Conservation (phyloP, 768 basidiomycete species). For the Rhodotorula sphaerocarpa region DNA sequence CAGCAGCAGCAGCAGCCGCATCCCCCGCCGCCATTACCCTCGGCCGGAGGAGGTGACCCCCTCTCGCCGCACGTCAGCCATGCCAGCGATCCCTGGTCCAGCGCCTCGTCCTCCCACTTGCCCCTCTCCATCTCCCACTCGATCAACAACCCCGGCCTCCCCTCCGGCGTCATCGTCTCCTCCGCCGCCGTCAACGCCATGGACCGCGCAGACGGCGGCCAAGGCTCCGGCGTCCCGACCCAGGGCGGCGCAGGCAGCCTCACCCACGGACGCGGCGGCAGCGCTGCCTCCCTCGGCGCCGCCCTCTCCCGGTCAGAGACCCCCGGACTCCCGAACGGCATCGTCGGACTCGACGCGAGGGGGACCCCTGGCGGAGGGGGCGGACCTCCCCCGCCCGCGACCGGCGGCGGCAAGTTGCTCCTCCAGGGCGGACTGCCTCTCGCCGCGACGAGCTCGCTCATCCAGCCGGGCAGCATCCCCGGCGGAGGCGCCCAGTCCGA, state of each 20-base stretch:
- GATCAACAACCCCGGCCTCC: slow-evolving; percentile 43
- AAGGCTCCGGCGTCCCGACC: not conserved
- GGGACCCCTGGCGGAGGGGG: slow-evolving; percentile 5
- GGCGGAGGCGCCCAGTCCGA: slow-evolving; percentile 44
- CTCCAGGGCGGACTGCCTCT: slow-evolving; percentile 14
- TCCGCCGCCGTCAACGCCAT: slow-evolving; percentile 33
- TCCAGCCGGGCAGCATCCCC: slow-evolving; percentile 34
- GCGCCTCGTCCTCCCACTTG: slow-evolving; percentile 22
- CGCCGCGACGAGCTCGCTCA: slow-evolving; percentile 26
- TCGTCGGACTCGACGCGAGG: too few relatives aligned
- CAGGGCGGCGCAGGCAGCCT: too few relatives aligned
- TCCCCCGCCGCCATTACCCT: not conserved
- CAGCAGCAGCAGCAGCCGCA: not conserved
- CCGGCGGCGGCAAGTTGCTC: slow-evolving; percentile 27
- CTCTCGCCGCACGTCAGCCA: slow-evolving; percentile 38
- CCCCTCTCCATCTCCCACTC: slow-evolving; percentile 28
- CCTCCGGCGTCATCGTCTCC: slow-evolving; percentile 34
- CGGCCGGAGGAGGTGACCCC: slow-evolving; percentile 12
- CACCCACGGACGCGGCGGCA: slow-evolving; percentile 3
- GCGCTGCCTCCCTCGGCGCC: not conserved
- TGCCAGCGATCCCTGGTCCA: slow-evolving; percentile 36
- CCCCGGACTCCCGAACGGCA: slow-evolving; percentile 30
- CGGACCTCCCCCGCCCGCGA: not conserved
- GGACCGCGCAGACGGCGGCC: slow-evolving; percentile 25
- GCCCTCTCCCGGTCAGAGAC: slow-evolving; percentile 29